Base-by-base conservation (phyloP, 2,329 filamentous ascomycete species). In the Dactylella cylindrospora region DNA sequence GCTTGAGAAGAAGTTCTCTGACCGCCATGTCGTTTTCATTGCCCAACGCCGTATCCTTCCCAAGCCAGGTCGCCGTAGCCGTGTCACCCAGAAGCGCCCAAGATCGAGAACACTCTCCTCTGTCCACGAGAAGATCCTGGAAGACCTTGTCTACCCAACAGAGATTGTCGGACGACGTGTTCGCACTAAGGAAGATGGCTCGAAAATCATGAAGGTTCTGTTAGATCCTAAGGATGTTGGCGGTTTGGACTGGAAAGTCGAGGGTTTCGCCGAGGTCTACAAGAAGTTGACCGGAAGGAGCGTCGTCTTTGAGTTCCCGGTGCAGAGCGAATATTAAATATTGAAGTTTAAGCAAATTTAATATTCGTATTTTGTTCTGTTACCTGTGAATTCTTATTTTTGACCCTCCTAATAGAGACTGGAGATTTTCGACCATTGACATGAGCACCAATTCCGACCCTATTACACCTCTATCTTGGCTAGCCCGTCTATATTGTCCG, bases 1-100 rank as follows among this genome's bases (percentile, higher is more conserved):
- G 84, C 90, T 98, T 76, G 93, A 98, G 87, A 98, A 98, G 90
- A 98, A 98, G 83, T 98, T 98, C 89, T 97, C 93, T 69, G 93
- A 98, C 84, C 93, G 93, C 79, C 93, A 98, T 79, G 93, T 98
- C 77, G 83, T 98, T 77, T 90, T 98, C 84, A 86, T 98, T 73
- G 93, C 93, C 72, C 94, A 91, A 75, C 93, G 93, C 84, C 93
- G 93, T 79, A 98, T 98, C 74, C 84, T 98, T 67, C 91, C 93
- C 77, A 90, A 90, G 78, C 93, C 93, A 77, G 95, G 90, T 77
- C 89, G 85, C 82, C 90, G 90, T 81, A 89, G 86, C 71, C 91
- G 93, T 83, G 90, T 90, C 80, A 88, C 82, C 76, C 93, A 98
- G 85, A 96, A 97, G 90, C 91, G 93, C 71, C 93, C 93, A 72